These are phyloP conservation scores for Botryotinia convoluta DNA, from an alignment of 2,329 filamentous ascomycete species.

Conservation along the genomic window DNA sequence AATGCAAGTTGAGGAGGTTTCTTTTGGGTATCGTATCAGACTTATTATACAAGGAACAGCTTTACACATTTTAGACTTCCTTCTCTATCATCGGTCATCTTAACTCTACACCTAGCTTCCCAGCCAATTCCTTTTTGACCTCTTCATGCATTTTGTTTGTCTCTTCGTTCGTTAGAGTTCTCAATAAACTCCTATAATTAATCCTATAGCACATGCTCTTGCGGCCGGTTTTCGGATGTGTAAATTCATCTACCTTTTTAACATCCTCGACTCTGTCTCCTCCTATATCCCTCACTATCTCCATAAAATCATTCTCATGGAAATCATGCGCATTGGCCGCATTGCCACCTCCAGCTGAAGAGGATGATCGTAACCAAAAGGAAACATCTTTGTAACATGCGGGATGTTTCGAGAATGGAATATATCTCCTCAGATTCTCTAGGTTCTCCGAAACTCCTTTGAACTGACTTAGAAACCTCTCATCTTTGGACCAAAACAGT, in stretches of 20 bases:
- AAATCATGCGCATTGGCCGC: slow-evolving; percentile 52
- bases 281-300: slow-evolving; percentile 78
- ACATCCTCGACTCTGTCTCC: slow-evolving; percentile 90
- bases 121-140: slow-evolving; percentile 63
- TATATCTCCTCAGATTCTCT: slow-evolving; percentile 59
- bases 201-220: slow-evolving; percentile 89
- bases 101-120: slow-evolving; percentile 75
- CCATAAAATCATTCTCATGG: slow-evolving; percentile 97
- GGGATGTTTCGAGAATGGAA: slow-evolving; percentile 88
- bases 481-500: slow-evolving; percentile 88
- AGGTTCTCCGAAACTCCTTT: slow-evolving; percentile 55
- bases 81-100: slow-evolving; percentile 47
- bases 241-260: slow-evolving; percentile 77
- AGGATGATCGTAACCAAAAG: slow-evolving; percentile 71
- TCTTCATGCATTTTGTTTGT: slow-evolving; percentile 71
- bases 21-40: slow-evolving; percentile 5
- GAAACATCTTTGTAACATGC: slow-evolving; percentile 88
- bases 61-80: neutral
- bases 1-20: neutral
- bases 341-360: slow-evolving; percentile 47
- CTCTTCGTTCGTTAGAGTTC: slow-evolving; percentile 82
- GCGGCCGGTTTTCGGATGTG: slow-evolving; percentile 78
- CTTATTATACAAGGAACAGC: neutral
- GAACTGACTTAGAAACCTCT: slow-evolving; percentile 86
- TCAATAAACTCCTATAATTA: slow-evolving; percentile 89